These are phyloP conservation scores for Cutaneotrichosporon sp. DNA, from an alignment of 1,284 basidiomycete genomes.

Conservation along the genomic window DNA sequence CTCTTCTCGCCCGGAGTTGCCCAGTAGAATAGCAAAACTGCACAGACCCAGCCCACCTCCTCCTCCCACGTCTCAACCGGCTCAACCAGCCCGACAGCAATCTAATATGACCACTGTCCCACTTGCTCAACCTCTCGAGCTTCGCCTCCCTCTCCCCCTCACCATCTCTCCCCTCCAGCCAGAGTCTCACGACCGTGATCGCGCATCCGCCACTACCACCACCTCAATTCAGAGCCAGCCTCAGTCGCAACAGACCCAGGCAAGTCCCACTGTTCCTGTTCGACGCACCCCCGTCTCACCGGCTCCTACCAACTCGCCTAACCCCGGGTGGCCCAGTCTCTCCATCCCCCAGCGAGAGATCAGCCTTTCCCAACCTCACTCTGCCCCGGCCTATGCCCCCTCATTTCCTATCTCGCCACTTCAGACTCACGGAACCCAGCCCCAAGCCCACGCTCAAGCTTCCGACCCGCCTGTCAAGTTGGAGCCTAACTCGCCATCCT, in stretches of 20 bases:
- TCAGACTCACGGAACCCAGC: background rate
- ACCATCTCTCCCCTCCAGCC: background rate
- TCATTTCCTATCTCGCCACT: background rate
- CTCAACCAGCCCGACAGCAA: too few relatives aligned
- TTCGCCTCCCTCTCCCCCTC: background rate
- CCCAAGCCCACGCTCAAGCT: background rate
- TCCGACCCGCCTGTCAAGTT: background rate
- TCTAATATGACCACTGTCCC: constrained; percentile 14
- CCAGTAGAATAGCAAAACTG: too few relatives aligned
- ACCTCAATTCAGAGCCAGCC: too few relatives aligned
- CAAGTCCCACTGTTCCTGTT: too few relatives aligned
- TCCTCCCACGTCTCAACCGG: too few relatives aligned
- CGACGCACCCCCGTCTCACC: background rate
- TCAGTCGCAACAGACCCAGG: too few relatives aligned
- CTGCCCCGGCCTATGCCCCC: background rate
- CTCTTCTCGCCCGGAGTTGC: too few relatives aligned
- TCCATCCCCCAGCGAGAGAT: too few relatives aligned
- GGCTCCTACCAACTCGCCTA: background rate
- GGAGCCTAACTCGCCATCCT: background rate
- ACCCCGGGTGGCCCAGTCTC: background rate
- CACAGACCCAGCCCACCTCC: too few relatives aligned
- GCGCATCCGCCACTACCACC: too few relatives aligned
- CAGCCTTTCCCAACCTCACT: background rate
- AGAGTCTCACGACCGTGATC: background rate
- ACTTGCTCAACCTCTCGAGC: constrained; percentile 8